Evolutionary conservation across 345 rosid genomes (phyloP).

Genomic region (Salix exigua): DNA sequence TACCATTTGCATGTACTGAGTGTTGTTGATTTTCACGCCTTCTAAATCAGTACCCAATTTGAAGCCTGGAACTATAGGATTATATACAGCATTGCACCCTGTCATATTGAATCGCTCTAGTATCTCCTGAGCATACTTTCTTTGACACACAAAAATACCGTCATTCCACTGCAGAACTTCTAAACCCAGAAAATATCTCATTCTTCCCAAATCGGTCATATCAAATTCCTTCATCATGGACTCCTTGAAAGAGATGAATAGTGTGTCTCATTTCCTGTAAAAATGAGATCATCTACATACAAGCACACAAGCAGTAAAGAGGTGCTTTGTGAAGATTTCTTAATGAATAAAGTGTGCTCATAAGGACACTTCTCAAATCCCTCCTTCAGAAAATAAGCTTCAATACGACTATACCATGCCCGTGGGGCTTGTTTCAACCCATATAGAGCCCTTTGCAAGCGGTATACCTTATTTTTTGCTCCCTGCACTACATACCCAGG

Average conservation of each 20-base stretch:
- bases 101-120: background rate
- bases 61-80: background rate
- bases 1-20: background rate
- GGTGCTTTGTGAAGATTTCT: background rate
- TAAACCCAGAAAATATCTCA: background rate
- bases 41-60: accelerated
- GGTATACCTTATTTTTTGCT: background rate
- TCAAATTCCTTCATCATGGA: background rate
- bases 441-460: background rate
- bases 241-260: background rate
- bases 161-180: background rate
- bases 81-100: background rate
- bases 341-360: background rate
- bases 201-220: background rate
- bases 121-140: background rate
- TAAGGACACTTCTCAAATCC: background rate
- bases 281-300: background rate
- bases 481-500: background rate
- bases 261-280: background rate
- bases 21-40: background rate
- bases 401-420: background rate
- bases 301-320: background rate
- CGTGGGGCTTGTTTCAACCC: background rate
- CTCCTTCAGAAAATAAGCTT: background rate
- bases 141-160: background rate